Evolutionary conservation across 2,329 filamentous ascomycete species (phyloP), one percentile per base, ranked within the genome.

Genomic region (Sclerotinia minor): DNA sequence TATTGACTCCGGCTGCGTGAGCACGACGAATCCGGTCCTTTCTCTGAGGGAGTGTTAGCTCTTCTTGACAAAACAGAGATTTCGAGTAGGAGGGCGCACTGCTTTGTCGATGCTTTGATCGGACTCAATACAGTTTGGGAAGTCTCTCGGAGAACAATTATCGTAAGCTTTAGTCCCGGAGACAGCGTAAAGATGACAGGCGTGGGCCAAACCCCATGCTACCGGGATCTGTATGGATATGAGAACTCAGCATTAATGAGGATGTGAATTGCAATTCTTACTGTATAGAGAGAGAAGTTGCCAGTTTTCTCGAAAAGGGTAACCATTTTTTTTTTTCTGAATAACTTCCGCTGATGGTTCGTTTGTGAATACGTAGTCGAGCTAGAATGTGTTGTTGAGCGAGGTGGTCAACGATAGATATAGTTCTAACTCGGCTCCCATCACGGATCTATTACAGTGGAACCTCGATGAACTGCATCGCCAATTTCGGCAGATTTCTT

Each of bases 1-100:
- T 76, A 64, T 80, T 81, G 11, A 69, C 67, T 67, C 76, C 74
- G 2, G 79, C 79, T 7, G 73, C 75, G 72, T 81, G 79, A 41
- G 77, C 76, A 32, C 79, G 76, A 47, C 74, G 55, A 65, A 81
- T 76, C 2, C 65, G 71, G 44, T 70, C 73, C 69, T 78, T 79
- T 64, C 75, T 78, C 67, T 75, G 7, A 13, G 41, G 21, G 8
- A 1, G 17, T 41, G 11, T 66, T 29, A 65, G 41, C 6, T 26
- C 29, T 29, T 45, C 13, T 26, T 3, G 15, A 1, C 8, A 21
- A 53, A 6, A 17, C 0, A n/a, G 1, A 15, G 32, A 19, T 6
- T 1, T 9, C 2, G 11, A 9, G 15, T 32, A 19, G n/a, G 41
- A n/a, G 17, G 4, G 29, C 35, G n/a, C 26, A 17, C 64, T 5